Base-by-base conservation (phyloP, 441 rosid species). In the Flueggea neowawraea region DNA sequence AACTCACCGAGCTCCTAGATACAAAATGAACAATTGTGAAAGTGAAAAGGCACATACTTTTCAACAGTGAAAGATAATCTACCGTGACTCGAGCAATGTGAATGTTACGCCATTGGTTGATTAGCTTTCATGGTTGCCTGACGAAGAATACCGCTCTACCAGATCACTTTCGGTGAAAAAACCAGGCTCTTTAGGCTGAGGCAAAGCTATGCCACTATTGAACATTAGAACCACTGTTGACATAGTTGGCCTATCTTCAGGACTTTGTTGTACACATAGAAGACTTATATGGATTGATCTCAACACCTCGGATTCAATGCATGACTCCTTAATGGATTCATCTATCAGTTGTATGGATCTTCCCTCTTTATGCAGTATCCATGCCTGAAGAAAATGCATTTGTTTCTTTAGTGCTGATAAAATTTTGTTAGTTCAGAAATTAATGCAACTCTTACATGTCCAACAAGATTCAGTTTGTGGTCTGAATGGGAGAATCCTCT, bases 211-310 rank as follows among this genome's bases (percentile, higher is more conserved):
- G n/a, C 71, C 74, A 57, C 67, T 54, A 10, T 54, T 69, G 45
- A 74, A 52, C 77, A 74, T 74, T 3, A 74, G 58, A 31, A 76
- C 58, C 13, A 67, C 67, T 6, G 31, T 57, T n/a, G 75, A 62
- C 58, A 77, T 74, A 3, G 45, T 60, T 33, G 75, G 76, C 65
- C 79, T 69, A 14, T n/a, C n/a, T n/a, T n/a, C n/a, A n/a, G n/a
- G n/a, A n/a, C n/a, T n/a, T n/a, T n/a, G n/a, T n/a, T n/a, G n/a
- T 79, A 63, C 55, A 41, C 73, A 69, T 32, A 80, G 55, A 39
- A 76, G 53, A 17, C 81, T 78, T 50, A 77, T 69, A 41, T 77
- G 64, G 22, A 72, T 43, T 55, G 71, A 52, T 59, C 79, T 62
- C n/a, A 6, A 0, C 2, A 69, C 69, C 15, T 66, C 59, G 0